Conservation (phyloP, 2,329 filamentous ascomycete genomes). For the Alternaria dauci region DNA sequence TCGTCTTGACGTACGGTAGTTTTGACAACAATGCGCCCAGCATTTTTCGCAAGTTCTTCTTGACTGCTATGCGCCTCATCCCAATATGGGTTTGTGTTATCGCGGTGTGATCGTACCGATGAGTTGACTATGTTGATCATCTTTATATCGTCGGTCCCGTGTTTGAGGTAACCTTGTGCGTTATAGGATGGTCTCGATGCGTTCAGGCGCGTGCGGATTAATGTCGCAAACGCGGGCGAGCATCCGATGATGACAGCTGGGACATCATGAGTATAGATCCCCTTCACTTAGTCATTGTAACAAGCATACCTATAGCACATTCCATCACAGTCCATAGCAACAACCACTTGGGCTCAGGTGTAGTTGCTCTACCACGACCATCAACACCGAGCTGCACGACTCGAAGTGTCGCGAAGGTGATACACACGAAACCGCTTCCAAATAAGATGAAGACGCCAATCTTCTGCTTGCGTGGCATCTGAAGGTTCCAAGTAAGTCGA, state of each 20-base stretch:
- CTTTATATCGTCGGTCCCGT: slow-evolving; percentile 11
- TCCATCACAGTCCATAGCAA: slow-evolving; percentile 48
- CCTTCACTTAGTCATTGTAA: neutral
- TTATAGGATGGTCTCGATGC: slow-evolving; percentile 15
- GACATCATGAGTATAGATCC: too few species aligned
- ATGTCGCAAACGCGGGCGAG: slow-evolving; percentile 11
- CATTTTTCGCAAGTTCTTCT: slow-evolving; percentile 19
- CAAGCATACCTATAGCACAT: slow-evolving; percentile 39
- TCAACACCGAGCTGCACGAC: slow-evolving; percentile 45
- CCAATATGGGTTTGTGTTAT: slow-evolving; percentile 2
- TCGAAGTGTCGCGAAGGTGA: slow-evolving; percentile 29
- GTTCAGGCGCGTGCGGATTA: slow-evolving; percentile 19
- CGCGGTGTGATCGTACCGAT: neutral
- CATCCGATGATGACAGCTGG: slow-evolving; percentile 28
- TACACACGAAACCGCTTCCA: slow-evolving; percentile 26
- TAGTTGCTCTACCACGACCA: slow-evolving; percentile 22
- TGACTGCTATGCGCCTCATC: slow-evolving; percentile 23
- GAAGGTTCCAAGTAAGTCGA: slow-evolving; percentile 49
- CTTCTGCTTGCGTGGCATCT: slow-evolving; percentile 45
- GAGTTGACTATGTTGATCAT: slow-evolving; percentile 16
- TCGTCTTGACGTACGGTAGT: slow-evolving; percentile 57
- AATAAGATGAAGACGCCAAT: slow-evolving; percentile 41
- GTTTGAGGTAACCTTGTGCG: slow-evolving; percentile 18
- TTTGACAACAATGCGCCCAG: slow-evolving; percentile 16
- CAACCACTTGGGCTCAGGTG: slow-evolving; percentile 45